Evolutionary conservation across 1,284 basidiomycete species (phyloP).

Genomic region (Trichosporon ovoides): DNA sequence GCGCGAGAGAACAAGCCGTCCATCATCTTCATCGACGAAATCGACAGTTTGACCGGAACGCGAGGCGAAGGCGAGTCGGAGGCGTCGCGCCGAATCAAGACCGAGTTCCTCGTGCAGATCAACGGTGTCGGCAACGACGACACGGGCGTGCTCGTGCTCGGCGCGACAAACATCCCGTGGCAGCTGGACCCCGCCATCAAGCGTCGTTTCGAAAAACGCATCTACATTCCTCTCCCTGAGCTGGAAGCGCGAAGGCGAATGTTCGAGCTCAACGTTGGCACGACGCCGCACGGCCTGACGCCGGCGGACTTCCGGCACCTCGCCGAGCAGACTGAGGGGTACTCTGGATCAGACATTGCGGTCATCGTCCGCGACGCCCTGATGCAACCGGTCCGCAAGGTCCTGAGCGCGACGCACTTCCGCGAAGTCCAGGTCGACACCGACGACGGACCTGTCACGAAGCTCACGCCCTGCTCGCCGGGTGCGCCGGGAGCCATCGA

Average conservation of each 20-base stretch:
- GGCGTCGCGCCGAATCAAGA: constrained; percentile 93
- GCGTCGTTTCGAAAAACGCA: constrained; percentile 93
- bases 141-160: constrained; percentile 94
- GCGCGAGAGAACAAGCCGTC: constrained; percentile 93
- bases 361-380: constrained; percentile 93
- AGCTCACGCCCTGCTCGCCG: constrained; percentile 85
- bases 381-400: constrained; percentile 98
- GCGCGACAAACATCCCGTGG: constrained; percentile 98
- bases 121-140: constrained; percentile 98
- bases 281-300: constrained; percentile 79
- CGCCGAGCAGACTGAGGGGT: constrained; percentile 84
- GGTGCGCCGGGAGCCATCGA: constrained; percentile 81
- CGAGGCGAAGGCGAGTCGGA: constrained; percentile 95
- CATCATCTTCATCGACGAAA: constrained; percentile 98
- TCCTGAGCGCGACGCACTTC: constrained; percentile 93
- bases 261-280: constrained; percentile 94
- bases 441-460: constrained; percentile 55
- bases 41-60: constrained; percentile 91
- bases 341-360: constrained; percentile 92
- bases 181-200: constrained; percentile 97
- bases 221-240: constrained; percentile 96
- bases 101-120: constrained; percentile 91
- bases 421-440: constrained; percentile 54
- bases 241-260: constrained; percentile 87
- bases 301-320: constrained; percentile 75